Evolutionary conservation across 257 asterid genomes (phyloP), one percentile per base, ranked within the genome.

Genomic region (Solanum pinnatisectum): DNA sequence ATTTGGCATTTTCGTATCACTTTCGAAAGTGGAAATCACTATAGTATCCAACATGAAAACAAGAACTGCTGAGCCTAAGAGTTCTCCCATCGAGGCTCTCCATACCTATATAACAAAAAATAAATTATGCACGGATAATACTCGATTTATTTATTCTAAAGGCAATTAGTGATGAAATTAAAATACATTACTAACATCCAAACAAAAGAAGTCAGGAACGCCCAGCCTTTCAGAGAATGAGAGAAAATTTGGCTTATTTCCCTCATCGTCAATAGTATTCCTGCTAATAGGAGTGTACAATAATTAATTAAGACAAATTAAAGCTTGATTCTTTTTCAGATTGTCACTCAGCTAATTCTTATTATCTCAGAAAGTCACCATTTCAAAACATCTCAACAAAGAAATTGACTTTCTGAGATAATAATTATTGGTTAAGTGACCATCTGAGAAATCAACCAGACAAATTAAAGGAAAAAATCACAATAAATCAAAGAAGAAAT

Each of bases 81-180:
- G 84, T 91, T 96, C 98, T 5, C 96, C 98, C 1, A 93, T 72
- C 3, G 98, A 94, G 3, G 98, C 97, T 78, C 96, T 87, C 96
- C 97, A 96, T 12, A 94, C 93, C 98, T 95, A 72, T 68, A 84
- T 52, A 25, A 33, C 63, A 52, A 52, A 4, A 52, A 18, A 3
- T 16, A 16, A n/a, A 16, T 8, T 12, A 59, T 79, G 23, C 40
- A 27, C 1, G 0, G 42, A 81, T 9, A 2, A 27, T 30, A 3
- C 0, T 42, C 5, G 3, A 14, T 23, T 76, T 76, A 56, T 83
- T 56, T 56, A 3, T 56, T 60, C 23, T 36, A 10, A 33, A 59
- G 15, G 56, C 10, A 59, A 10, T 10, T 32, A n/a, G 32, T 70
- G 16, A 3, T 30, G 2, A 71, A 52, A 63, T 63, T 2, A 63